Evolutionary conservation across 768 basidiomycete genomes (phyloP).

Genomic region (Roridomyces roridus): DNA sequence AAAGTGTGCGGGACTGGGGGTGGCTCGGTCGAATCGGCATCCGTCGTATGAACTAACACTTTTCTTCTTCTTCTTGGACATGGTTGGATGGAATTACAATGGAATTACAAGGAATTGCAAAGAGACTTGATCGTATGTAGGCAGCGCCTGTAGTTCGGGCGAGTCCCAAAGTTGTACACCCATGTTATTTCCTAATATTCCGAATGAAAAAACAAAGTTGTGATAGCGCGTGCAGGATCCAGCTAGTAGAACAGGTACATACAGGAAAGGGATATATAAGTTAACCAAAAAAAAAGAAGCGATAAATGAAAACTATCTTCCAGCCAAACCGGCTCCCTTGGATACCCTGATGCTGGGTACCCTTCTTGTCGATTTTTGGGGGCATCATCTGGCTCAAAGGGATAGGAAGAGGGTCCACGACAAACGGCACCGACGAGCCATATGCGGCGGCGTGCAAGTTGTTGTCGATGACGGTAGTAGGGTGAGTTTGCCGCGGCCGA

Average conservation of each 20-base stretch:
- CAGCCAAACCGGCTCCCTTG: constrained; percentile 45
- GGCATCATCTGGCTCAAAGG: constrained; percentile 59
- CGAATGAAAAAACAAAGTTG: not conserved
- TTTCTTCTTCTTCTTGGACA: not conserved
- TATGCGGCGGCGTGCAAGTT: constrained; percentile 7
- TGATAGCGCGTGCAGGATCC: not conserved
- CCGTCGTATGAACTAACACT: constrained; percentile 4
- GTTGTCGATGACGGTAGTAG: not conserved
- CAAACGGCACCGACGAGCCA: constrained; percentile 32
- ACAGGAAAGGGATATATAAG: constrained; percentile 9
- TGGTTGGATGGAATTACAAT: constrained; percentile 2
- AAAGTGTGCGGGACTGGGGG: constrained; percentile 45
- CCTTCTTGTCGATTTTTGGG: constrained; percentile 26
- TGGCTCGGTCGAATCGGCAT: constrained; percentile 45
- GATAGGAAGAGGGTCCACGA: constrained; percentile 60
- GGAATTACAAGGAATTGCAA: constrained; percentile 1
- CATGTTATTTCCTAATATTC: constrained; percentile 10
- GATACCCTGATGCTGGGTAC: constrained; percentile 36
- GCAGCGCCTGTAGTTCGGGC: constrained; percentile 16
- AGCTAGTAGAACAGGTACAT: constrained; percentile 6
- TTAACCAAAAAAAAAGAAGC: not conserved
- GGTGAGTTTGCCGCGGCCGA: constrained; percentile 8
- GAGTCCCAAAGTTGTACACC: not conserved
- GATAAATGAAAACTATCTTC: constrained; percentile 37
- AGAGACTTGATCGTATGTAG: too few relatives aligned